A percentile compares a stretch with the other conserved stretches of the same genome.
Conservation (phyloP, 495 filamentous ascomycete species). For the Pyronema omphalodes region DNA sequence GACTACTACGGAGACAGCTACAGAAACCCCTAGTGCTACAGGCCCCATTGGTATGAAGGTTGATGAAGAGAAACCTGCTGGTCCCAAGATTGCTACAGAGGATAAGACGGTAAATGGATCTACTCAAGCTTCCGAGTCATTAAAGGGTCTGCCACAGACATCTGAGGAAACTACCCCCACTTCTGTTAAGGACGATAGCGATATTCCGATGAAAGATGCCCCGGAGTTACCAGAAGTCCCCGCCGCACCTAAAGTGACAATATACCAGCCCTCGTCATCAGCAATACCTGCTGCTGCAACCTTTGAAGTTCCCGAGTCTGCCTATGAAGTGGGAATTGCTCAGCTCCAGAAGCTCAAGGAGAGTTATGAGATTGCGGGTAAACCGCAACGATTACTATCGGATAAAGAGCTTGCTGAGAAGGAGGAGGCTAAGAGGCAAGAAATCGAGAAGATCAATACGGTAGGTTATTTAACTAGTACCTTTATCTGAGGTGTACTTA, state of each 20-base stretch:
- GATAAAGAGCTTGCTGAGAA: slow-evolving; percentile 46
- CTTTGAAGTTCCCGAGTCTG: slow-evolving; percentile 36
- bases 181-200: neutral
- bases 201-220: neutral
- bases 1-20: slow-evolving; percentile 14
- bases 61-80: neutral
- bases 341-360: slow-evolving; percentile 70
- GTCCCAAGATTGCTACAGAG: neutral
- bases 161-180: neutral
- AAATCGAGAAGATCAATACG: slow-evolving; percentile 41
- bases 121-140: neutral
- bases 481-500: neutral
- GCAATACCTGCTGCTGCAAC: slow-evolving; percentile 56
- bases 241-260: slow-evolving; percentile 31
- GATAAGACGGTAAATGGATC: slow-evolving; percentile 11
- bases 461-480: slow-evolving; percentile 14
- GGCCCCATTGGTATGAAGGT: neutral
- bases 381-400: slow-evolving; percentile 50
- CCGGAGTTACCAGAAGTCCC: neutral
- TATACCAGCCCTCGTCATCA: slow-evolving; percentile 57
- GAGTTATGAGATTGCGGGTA: slow-evolving; percentile 41
- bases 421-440: slow-evolving; percentile 39
- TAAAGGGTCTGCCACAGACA: neutral
- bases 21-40: slow-evolving; percentile 3
- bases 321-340: slow-evolving; percentile 67